These are phyloP conservation scores for Umbelopsis sp. DNA, from an alignment of 371 early-diverging fungal genomes.

Conservation along the genomic window DNA sequence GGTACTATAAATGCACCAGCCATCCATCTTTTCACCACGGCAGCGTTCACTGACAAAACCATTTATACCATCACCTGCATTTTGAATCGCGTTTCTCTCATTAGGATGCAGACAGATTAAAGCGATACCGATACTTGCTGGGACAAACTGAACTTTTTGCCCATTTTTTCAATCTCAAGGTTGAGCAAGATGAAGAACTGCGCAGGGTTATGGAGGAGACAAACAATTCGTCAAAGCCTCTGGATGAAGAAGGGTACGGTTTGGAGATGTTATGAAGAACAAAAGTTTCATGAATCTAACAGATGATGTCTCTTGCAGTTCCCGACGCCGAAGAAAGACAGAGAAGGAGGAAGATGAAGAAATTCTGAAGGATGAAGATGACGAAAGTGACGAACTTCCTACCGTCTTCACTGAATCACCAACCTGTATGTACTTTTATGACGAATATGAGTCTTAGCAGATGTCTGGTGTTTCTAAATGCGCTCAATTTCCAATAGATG, in stretches of 20 bases:
- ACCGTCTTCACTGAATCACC: slow-evolving; percentile 90
- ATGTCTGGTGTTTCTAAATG: neutral
- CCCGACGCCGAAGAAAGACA: slow-evolving; percentile 87
- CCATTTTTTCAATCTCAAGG: slow-evolving; percentile 68
- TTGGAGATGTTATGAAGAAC: neutral
- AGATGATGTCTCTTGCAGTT: slow-evolving; percentile 36
- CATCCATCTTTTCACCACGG: no score
- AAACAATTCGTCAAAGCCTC: slow-evolving; percentile 36
- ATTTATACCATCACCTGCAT: no score
- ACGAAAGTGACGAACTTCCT: slow-evolving; percentile 57
- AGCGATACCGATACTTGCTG: slow-evolving; percentile 82
- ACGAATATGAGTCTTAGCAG: neutral
- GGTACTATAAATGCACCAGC: neutral
- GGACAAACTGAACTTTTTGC: slow-evolving; percentile 84
- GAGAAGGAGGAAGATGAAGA: slow-evolving; percentile 97
- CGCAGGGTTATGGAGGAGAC: slow-evolving; percentile 45
- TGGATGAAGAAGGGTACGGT: slow-evolving; percentile 45
- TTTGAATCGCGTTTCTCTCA: neutral
- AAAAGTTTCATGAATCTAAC: neutral
- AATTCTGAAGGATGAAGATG: slow-evolving; percentile 73
- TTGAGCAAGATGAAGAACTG: slow-evolving; percentile 47
- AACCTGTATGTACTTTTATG: slow-evolving; percentile 55
- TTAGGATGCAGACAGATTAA: slow-evolving; percentile 49
- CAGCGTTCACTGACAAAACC: no score
- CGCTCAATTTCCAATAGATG: slow-evolving; percentile 54